Evolutionary conservation across 495 filamentous ascomycete species (phyloP).

Genomic region (Margaritispora aquatica): DNA sequence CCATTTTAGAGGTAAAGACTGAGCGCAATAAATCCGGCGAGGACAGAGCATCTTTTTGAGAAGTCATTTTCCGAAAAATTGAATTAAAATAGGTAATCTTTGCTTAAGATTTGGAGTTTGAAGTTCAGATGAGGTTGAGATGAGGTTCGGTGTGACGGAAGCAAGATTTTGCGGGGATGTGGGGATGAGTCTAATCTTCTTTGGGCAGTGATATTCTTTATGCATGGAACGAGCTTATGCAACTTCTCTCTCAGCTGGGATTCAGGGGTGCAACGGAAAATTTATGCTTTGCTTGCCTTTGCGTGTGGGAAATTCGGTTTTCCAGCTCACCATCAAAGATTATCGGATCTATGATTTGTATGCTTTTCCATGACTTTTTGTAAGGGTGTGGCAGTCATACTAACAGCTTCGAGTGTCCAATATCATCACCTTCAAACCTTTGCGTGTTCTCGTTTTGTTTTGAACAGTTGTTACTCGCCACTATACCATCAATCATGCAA

Average conservation of each 20-base stretch:
- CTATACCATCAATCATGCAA: no score
- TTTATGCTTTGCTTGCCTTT: not conserved
- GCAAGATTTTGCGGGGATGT: not conserved
- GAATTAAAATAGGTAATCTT: not conserved
- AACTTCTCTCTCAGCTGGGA: not conserved
- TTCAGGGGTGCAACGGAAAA: not conserved
- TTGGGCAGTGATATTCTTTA: not conserved
- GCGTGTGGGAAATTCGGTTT: no score
- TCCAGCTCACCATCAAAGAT: no score
- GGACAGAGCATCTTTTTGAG: not conserved
- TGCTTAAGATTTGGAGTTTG: not conserved
- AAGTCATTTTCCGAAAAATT: not conserved
- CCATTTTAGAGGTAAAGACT: conserved; percentile 18
- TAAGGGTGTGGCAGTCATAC: no score
- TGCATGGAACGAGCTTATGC: not conserved
- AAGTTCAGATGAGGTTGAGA: not conserved
- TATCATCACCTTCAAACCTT: no score
- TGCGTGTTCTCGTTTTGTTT: no score
- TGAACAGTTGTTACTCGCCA: no score
- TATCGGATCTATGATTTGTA: not conserved
- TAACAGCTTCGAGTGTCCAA: no score
- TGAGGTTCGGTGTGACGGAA: not conserved
- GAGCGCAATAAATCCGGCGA: not conserved
- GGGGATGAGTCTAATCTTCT: not conserved
- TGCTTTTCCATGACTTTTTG: no score